Evolutionary conservation across 768 basidiomycete species (phyloP).

Genomic region (Zangia roseola): DNA sequence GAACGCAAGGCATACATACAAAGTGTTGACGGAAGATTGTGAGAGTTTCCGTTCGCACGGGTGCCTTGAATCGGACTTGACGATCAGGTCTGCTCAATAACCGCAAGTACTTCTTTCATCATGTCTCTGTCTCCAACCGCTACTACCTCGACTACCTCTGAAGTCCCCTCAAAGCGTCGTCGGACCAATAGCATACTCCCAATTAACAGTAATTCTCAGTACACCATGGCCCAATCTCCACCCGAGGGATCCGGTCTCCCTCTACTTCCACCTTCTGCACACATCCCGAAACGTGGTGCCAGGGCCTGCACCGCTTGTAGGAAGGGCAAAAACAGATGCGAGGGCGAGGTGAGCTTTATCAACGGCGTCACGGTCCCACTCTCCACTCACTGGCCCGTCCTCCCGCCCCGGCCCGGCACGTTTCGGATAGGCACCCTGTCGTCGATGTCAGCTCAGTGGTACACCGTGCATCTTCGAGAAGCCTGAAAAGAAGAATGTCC

Average conservation of each 20-base stretch:
- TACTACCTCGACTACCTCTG: slow-evolving; percentile 55
- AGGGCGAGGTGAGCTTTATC: slow-evolving; percentile 71
- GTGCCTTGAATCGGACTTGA: slow-evolving; percentile 11
- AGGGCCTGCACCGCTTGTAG: slow-evolving; percentile 86
- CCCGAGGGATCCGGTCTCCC: slow-evolving; percentile 30
- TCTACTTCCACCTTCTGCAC: slow-evolving; percentile 39
- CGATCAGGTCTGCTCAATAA: slow-evolving; percentile 10
- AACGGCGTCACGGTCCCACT: slow-evolving; percentile 42
- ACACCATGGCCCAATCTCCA: slow-evolving; percentile 36
- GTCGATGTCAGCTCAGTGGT: slow-evolving; percentile 82
- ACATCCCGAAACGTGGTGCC: slow-evolving; percentile 88
- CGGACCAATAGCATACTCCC: slow-evolving; percentile 40
- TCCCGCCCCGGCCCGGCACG: slow-evolving; percentile 71
- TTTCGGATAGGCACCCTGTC: slow-evolving; percentile 75
- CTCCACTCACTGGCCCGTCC: slow-evolving; percentile 61
- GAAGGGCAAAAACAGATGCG: slow-evolving; percentile 91
- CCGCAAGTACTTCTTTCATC: slow-evolving; percentile 13
- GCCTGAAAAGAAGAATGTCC: slow-evolving; percentile 81
- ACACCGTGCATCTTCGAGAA: slow-evolving; percentile 86
- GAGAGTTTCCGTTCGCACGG: slow-evolving; percentile 14
- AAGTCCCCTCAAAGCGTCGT: slow-evolving; percentile 56
- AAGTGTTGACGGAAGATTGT: background rate
- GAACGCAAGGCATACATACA: background rate
- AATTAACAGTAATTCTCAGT: slow-evolving; percentile 12
- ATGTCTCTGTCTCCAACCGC: slow-evolving; percentile 71